These are phyloP conservation scores for Aspergillus haitiensis DNA, from an alignment of 495 filamentous ascomycete species.

Conservation along the genomic window DNA sequence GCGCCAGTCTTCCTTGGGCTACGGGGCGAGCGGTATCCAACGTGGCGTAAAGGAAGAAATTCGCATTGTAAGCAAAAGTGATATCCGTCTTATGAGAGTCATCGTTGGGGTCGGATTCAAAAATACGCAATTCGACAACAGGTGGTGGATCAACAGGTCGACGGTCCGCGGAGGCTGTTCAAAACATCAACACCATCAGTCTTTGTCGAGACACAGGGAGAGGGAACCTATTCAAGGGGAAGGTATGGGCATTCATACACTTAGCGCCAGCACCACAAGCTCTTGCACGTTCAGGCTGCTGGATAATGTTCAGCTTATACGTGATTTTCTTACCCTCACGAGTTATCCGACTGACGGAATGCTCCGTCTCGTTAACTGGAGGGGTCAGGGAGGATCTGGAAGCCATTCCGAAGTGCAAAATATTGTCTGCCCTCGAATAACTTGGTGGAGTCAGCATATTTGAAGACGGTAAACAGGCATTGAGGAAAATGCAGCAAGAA, in stretches of 20 bases:
- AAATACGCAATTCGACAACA: slow-evolving; percentile 89
- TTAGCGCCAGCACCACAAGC: slow-evolving; percentile 95
- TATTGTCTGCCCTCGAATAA: not conserved
- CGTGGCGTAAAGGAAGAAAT: slow-evolving; percentile 96
- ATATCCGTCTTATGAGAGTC: slow-evolving; percentile 64
- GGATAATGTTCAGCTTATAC: slow-evolving; percentile 83
- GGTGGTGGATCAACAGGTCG: slow-evolving; percentile 96
- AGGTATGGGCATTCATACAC: slow-evolving; percentile 57
- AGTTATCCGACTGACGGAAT: slow-evolving; percentile 63
- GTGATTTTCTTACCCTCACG: slow-evolving; percentile 77
- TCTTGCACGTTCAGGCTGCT: slow-evolving; percentile 93
- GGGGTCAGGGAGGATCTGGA: slow-evolving; percentile 35
- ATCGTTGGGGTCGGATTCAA: slow-evolving; percentile 66
- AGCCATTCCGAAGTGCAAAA: slow-evolving; percentile 31
- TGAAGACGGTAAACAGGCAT: not conserved
- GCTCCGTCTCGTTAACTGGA: slow-evolving; percentile 58
- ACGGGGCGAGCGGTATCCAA: slow-evolving; percentile 85
- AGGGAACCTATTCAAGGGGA: not conserved
- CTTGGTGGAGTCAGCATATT: slow-evolving; percentile 4
- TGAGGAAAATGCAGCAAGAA: not conserved
- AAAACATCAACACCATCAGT: slow-evolving; percentile 5
- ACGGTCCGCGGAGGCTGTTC: slow-evolving; percentile 85
- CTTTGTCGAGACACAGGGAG: not conserved
- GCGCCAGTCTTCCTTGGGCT: slow-evolving; percentile 73
- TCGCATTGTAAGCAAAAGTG: slow-evolving; percentile 91